phyloP scores from a whole-genome alignment of 371 early-diverging fungal species.

The Basidiobolus meristosporus region DNA sequence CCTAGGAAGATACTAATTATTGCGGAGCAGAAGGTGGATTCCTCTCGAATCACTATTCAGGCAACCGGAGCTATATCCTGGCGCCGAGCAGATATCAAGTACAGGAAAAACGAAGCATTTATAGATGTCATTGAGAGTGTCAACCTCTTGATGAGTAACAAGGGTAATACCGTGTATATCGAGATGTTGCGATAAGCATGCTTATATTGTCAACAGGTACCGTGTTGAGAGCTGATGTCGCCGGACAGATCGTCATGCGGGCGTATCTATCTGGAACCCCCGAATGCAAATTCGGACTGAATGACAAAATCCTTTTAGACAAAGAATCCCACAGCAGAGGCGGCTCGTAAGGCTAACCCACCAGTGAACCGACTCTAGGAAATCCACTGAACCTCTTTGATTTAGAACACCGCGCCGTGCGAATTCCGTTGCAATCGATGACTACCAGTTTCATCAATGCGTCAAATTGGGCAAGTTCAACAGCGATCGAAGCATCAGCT shows the following conservation, averaged over 20 bases:
- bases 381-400: background rate
- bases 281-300: constrained; percentile 64
- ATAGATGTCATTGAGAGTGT: constrained; percentile 80
- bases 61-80: constrained; percentile 80
- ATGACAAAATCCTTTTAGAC: constrained; percentile 62
- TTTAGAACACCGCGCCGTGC: constrained; percentile 16
- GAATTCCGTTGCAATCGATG: constrained; percentile 67
- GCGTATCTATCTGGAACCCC: constrained; percentile 58
- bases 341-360: background rate
- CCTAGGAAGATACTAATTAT: background rate
- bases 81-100: constrained; percentile 77
- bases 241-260: constrained; percentile 63
- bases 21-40: constrained; percentile 22
- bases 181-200: background rate
- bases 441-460: constrained; percentile 86
- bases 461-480: constrained; percentile 71
- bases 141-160: constrained; percentile 61
- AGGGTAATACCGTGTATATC: constrained; percentile 14
- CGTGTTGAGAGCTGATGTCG: constrained; percentile 54
- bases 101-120: constrained; percentile 78
- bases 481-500: constrained; percentile 61
- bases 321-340: constrained; percentile 26
- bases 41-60: constrained; percentile 71
- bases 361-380: background rate
- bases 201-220: constrained; percentile 21